A percentile compares a stretch with the other conserved stretches of the same genome.
Evolutionary conservation across 345 rosid genomes (phyloP).

Genomic region (Eucalyptus curtisii): DNA sequence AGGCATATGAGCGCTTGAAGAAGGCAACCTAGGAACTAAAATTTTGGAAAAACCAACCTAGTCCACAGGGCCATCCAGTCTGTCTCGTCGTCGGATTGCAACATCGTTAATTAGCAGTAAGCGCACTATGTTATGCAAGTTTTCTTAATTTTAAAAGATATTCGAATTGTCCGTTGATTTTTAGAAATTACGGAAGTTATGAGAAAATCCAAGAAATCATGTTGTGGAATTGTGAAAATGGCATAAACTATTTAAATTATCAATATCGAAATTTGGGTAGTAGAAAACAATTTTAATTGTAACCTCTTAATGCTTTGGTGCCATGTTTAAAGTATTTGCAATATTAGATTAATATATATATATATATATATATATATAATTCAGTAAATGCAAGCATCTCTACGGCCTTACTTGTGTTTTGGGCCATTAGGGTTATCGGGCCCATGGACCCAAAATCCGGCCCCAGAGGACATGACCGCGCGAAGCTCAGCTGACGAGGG

Average conservation of each 20-base stretch:
- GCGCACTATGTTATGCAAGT: neutral
- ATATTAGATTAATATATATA: no score
- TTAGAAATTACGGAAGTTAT: neutral
- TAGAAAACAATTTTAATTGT: neutral
- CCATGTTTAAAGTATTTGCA: neutral
- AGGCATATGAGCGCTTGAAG: neutral
- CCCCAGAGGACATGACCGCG: no score
- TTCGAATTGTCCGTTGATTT: neutral
- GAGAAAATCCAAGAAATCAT: neutral
- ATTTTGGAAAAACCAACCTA: neutral
- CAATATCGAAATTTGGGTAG: neutral
- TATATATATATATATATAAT: neutral
- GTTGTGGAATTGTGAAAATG: neutral
- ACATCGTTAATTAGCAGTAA: neutral
- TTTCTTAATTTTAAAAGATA: neutral
- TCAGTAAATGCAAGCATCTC: neutral
- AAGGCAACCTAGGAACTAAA: neutral
- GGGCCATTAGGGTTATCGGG: neutral
- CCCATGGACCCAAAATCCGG: no score
- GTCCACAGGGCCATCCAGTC: neutral
- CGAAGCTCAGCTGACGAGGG: no score
- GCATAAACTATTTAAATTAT: neutral
- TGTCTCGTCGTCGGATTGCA: accelerated
- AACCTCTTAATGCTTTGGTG: neutral
- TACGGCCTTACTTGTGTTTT: neutral